Evolutionary conservation across 2,329 filamentous ascomycete species (phyloP).

Genomic region (Aureobasidium sp.): DNA sequence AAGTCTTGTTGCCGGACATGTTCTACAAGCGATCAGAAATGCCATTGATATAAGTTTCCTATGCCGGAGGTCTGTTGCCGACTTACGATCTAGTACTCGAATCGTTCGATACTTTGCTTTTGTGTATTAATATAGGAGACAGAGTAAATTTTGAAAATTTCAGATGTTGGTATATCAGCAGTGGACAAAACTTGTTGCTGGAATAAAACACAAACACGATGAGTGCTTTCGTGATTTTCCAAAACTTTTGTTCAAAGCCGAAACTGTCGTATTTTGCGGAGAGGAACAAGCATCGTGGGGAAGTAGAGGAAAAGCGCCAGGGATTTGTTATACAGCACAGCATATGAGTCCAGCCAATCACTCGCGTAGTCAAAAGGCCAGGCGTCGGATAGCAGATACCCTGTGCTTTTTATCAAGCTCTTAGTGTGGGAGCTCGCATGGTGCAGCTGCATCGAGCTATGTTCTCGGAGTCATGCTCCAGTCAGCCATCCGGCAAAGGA

Average conservation of each 20-base stretch:
- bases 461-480: not conserved
- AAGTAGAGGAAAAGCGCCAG: not conserved
- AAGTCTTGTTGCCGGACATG: slow-evolving; percentile 45
- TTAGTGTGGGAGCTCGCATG: not conserved
- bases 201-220: not conserved
- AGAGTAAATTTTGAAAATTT: no score
- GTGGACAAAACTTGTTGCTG: not conserved
- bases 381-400: not conserved
- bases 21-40: not conserved
- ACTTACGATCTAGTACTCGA: not conserved
- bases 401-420: not conserved
- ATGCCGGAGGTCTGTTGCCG: not conserved
- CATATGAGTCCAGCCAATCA: not conserved
- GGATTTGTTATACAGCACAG: not conserved
- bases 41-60: not conserved
- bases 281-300: not conserved
- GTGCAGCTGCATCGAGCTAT: not conserved
- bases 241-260: not conserved
- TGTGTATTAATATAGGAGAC: not conserved
- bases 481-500: not conserved
- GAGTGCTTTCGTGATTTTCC: not conserved
- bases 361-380: not conserved
- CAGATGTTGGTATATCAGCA: no score
- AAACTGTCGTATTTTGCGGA: not conserved
- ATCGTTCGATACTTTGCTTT: not conserved